Base-by-base conservation (phyloP, 129 eudicot genomes). In the Rutidosis leptorrhynchoides region DNA sequence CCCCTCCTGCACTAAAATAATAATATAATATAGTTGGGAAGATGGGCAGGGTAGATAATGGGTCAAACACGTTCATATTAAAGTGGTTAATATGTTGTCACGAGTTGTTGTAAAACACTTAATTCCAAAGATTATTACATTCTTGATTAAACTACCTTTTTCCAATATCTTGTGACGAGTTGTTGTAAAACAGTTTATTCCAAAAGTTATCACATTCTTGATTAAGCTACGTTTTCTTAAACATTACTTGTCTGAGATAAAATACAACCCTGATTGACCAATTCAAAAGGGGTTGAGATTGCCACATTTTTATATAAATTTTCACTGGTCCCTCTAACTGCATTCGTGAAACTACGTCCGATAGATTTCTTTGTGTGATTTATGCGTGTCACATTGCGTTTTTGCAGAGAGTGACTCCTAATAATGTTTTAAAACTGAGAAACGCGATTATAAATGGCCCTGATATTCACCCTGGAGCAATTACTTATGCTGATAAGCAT, bases 351-450 rank as follows among this genome's bases (percentile, higher is more conserved):
- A 37, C 45, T 49, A 49, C 11, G 3, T 49, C 55, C 10, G 2
- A 17, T 12, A 17, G 7, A 17, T 46, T 46, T 15, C n/a, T 16
- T 21, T 4, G 7, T 46, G 2, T 17, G 7, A 15, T 19, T 67
- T 42, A 21, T 54, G 33, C 65, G 25, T 65, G 33, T 76, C 64
- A 37, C 26, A 9, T 57, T 30, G 14, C 42, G 17, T 62, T 24
- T 4, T 55, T 77, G 72, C 83, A 92, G 98, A 92, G 91, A 77
- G 95, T 88, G 76, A 92, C 98, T 71, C 96, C 98, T 56, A 88
- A 96, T 96, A 88, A 92, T 77, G 91, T 70, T 64, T 79, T 14
- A 14, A 88, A 81, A 65, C 64, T 92, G 77, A 84, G 95, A 75
- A 74, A 79, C 58, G 96, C 98, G 14, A 69, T 92, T 61, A 48